Evolutionary conservation across 441 rosid species (phyloP).

Genomic region (Arabidopsis lyrata): DNA sequence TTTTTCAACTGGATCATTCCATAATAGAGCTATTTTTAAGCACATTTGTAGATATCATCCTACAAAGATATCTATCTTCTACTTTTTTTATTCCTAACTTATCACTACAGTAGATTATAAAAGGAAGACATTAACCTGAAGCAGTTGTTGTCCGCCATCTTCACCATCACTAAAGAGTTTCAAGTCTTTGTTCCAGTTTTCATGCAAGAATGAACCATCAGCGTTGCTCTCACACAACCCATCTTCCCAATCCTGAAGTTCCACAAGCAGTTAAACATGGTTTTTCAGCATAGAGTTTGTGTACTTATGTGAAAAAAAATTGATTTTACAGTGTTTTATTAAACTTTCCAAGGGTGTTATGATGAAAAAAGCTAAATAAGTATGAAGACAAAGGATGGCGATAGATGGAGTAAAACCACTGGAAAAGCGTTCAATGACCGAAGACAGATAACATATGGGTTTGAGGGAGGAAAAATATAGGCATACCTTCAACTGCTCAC

Average conservation of each 20-base stretch:
- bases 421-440: too few species aligned
- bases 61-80: background rate
- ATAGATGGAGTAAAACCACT: too few species aligned
- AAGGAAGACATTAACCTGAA: slow-evolving; percentile 64
- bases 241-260: slow-evolving; percentile 87
- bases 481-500: slow-evolving; percentile 80
- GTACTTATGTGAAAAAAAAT: slow-evolving; percentile 2
- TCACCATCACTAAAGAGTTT: slow-evolving; percentile 75
- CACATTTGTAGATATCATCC: slow-evolving; percentile 16
- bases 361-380: background rate
- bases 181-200: slow-evolving; percentile 88
- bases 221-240: slow-evolving; percentile 86
- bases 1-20: background rate
- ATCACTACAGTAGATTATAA: slow-evolving; percentile 28
- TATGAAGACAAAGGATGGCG: too few species aligned
- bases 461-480: background rate
- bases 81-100: slow-evolving; percentile 3
- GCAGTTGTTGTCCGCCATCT: slow-evolving; percentile 87
- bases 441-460: slow-evolving; percentile 8
- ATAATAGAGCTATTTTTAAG: background rate
- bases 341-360: background rate
- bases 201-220: slow-evolving; percentile 92
- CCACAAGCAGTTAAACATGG: slow-evolving; percentile 17
- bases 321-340: slow-evolving; percentile 1
- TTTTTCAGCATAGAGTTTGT: background rate